Base-by-base conservation (phyloP, 257 asterid species). In the Perilla frutescens region DNA sequence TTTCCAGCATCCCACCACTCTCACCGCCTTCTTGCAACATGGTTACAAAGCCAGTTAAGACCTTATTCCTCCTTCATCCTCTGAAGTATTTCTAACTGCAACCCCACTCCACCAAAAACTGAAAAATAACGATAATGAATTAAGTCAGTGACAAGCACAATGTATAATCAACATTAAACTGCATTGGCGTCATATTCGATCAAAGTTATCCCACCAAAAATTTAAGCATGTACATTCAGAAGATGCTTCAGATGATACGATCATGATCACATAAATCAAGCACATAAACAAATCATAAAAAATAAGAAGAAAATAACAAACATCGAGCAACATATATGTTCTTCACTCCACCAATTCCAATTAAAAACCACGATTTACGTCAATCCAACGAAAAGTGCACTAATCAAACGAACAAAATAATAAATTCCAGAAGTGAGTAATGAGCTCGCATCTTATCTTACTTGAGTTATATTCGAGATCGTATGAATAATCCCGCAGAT, bases 11-110 rank as follows among this genome's bases (percentile, higher is more conserved):
- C 61, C 74, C 84, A 59, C 58, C 72, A 71, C 72, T 80, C 75
- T 71, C 88, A 63, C 77, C 68, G 73, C 79, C 89, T 77, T 82
- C 90, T 58, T 68, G 69, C 3, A 84, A 75, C 91, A 84, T 89
- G 62, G 62, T 80, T 72, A 80, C 71, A 13, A 34, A 26, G 26
- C 39, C 68, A 45, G 55, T 50, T 67, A 53, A n/a, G 20, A 37
- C 60, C 76, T 63, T 47, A 68, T 11, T 68, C 70, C 34, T 47
- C 0, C 3, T 50, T 61, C 51, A 72, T 64, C 70, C 13, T 43
- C 37, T 40, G 37, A 71, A n/a, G 67, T n/a, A 47, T 50, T 62
- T 32, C 66, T 41, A 78, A 68, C 10, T 56, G 32, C 56, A 68
- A 43, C 14, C 39, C 58, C 48, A 53, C 78, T 51, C 59, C 80